Base-by-base conservation (phyloP, 208 protist species). In the Leishmania amazonensis region DNA sequence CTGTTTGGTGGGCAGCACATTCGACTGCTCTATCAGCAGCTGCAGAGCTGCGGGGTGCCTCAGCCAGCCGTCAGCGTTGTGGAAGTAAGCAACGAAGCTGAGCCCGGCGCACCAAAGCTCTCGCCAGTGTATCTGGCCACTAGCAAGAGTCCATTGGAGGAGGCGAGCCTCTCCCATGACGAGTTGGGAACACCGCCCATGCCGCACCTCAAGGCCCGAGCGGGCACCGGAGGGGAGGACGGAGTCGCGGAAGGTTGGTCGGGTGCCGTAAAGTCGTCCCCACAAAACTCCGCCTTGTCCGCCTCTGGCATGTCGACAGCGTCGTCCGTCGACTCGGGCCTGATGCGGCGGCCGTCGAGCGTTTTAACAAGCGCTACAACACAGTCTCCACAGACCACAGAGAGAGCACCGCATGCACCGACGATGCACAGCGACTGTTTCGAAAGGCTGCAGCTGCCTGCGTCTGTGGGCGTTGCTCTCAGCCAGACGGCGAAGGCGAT, bases 31-130 rank as follows among this genome's bases (percentile, higher is more conserved):
- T 82, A 80, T 40, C 76, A 87, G 75, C 84, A 84, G 42, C 77
- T 87, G 21, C 73, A 79, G 45, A 71, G 57, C 73, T 87, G 84
- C 60, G 84, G 84, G 35, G 80, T 82, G n/a, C 4, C 73, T 53
- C 64, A 80, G 73, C 84, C 84, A 13, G 76, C 76, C 11, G 73
- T 87, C n/a, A 78, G 77, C 71, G 76, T 87, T 60, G 68, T 84
- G 53, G 84, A 87, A 35, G 84, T 87, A 45, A 78, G 42, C 47
- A 54, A 82, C 31, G 68, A 57, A 9, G 65, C 38, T n/a, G 77
- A 75, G 42, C 28, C 35, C 58, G 9, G 35, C 3, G 15, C 21
- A 60, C 31, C 60, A 51, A 76, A 65, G 17, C n/a, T 28, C 11
- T 82, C 75, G 62, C 81, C 81, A 11, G 72, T 28, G 21, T 80